These are phyloP conservation scores for Trametes coccinea DNA, from an alignment of 768 basidiomycete genomes.

Conservation along the genomic window DNA sequence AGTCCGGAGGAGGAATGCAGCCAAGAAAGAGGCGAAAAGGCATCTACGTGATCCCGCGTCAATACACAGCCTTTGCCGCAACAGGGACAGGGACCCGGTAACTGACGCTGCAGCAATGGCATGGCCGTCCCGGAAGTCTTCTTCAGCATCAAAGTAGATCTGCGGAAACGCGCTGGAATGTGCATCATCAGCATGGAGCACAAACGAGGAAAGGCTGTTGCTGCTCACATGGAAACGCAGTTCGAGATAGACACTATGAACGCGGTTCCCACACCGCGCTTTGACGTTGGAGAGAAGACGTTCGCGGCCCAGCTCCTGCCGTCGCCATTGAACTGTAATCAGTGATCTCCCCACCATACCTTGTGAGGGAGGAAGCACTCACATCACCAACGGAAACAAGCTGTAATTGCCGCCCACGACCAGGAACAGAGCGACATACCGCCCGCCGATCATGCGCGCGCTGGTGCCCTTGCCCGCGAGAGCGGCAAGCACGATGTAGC, in stretches of 20 bases:
- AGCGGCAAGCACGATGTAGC: conserved; percentile 57
- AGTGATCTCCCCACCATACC: background rate
- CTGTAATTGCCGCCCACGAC: conserved; percentile 56
- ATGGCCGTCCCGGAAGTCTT: conserved; percentile 53
- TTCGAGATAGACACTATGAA: conserved; percentile 63
- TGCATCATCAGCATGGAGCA: background rate
- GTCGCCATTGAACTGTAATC: background rate
- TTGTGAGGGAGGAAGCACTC: conserved; percentile 22
- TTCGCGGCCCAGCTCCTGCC: conserved; percentile 62
- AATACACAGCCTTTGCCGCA: too few species aligned
- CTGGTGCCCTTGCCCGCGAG: conserved; percentile 32
- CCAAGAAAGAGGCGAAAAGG: conserved; percentile 43
- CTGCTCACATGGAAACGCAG: conserved; percentile 53
- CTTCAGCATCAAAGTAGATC: conserved; percentile 54
- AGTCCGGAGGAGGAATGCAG: conserved; percentile 46
- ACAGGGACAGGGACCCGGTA: background rate
- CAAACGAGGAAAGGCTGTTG: background rate
- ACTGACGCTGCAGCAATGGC: conserved; percentile 53
- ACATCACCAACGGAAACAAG: conserved; percentile 61
- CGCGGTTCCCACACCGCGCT: conserved; percentile 59
- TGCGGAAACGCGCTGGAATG: conserved; percentile 51
- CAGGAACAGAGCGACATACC: conserved; percentile 59
- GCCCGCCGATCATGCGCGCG: conserved; percentile 51
- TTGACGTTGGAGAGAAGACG: conserved; percentile 58
- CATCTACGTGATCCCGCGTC: conserved; percentile 34